Conservation (phyloP, 371 early-diverging fungal genomes). For the Mortierella sp. region DNA sequence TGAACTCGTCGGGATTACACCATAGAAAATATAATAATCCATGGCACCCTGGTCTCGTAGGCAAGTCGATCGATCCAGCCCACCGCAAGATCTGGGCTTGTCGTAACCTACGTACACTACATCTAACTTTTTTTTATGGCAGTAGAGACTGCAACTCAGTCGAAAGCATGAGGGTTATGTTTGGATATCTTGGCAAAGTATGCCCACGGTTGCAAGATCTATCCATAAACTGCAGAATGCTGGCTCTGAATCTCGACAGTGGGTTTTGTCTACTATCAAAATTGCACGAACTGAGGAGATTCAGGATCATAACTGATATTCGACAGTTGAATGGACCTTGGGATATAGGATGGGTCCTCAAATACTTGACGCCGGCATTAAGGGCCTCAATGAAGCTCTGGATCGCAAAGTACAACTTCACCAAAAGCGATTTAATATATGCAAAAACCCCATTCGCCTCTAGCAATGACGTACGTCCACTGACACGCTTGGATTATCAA, state of each 20-base stretch:
- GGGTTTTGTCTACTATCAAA: slow-evolving; percentile 2
- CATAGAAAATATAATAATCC: neutral
- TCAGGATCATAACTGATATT: neutral
- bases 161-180: neutral
- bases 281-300: neutral
- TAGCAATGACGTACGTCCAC: neutral
- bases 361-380: neutral
- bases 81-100: slow-evolving; percentile 13
- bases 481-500: neutral
- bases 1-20: neutral
- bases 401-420: neutral
- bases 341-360: neutral
- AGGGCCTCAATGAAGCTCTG: neutral
- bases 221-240: neutral
- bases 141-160: neutral
- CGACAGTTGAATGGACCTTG: neutral
- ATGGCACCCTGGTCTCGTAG: neutral
- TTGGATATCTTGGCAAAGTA: slow-evolving; percentile 8
- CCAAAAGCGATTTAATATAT: neutral
- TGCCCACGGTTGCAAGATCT: slow-evolving; percentile 8
- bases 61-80: neutral
- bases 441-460: neutral
- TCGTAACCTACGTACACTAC: slow-evolving; percentile 2
- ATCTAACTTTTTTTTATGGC: neutral
- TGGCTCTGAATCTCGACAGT: neutral